Evolutionary conservation across 352 stramenopile species (phyloP).

Genomic region (Globisporangium barbulae): DNA sequence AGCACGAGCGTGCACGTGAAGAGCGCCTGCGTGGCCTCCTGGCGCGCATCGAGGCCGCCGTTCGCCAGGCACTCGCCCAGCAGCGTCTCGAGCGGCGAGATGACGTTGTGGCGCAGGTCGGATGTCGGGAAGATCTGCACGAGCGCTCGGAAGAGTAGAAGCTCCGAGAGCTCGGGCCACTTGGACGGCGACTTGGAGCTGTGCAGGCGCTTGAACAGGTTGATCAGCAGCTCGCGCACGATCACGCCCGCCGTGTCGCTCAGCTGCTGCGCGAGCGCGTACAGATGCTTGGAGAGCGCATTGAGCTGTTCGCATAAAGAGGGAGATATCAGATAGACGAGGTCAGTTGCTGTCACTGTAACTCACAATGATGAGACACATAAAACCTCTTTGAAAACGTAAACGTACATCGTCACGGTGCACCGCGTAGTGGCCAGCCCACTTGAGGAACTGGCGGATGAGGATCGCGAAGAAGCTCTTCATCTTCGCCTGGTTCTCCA

Average conservation of each 20-base stretch:
- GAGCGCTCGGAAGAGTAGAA: slow-evolving; percentile 90
- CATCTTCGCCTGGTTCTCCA: slow-evolving; percentile 94
- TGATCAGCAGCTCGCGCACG: slow-evolving; percentile 87
- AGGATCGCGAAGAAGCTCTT: slow-evolving; percentile 96
- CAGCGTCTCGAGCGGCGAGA: slow-evolving; percentile 91
- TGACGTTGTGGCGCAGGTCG: slow-evolving; percentile 93
- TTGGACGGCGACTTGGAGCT: slow-evolving; percentile 71
- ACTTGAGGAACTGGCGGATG: slow-evolving; percentile 91
- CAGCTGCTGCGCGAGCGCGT: slow-evolving; percentile 89
- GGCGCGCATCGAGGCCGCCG: slow-evolving; percentile 55
- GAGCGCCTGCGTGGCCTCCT: slow-evolving; percentile 85
- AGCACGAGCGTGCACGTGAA: slow-evolving; percentile 69
- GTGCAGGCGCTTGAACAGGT: slow-evolving; percentile 88
- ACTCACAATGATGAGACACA: neutral
- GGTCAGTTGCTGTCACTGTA: neutral
- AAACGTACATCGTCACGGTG: slow-evolving; percentile 61
- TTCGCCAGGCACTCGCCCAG: slow-evolving; percentile 88
- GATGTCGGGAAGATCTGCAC: slow-evolving; percentile 92
- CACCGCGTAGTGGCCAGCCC: slow-evolving; percentile 71
- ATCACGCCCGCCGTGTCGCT: slow-evolving; percentile 85
- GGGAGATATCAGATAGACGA: neutral
- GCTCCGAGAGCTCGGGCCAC: slow-evolving; percentile 85
- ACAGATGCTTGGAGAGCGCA: slow-evolving; percentile 80
- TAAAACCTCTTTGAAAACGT: neutral
- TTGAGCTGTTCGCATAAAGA: slow-evolving; percentile 53